phyloP scores from a whole-genome alignment of 2,329 filamentous ascomycete genomes.

The Exophiala alcalophila region DNA sequence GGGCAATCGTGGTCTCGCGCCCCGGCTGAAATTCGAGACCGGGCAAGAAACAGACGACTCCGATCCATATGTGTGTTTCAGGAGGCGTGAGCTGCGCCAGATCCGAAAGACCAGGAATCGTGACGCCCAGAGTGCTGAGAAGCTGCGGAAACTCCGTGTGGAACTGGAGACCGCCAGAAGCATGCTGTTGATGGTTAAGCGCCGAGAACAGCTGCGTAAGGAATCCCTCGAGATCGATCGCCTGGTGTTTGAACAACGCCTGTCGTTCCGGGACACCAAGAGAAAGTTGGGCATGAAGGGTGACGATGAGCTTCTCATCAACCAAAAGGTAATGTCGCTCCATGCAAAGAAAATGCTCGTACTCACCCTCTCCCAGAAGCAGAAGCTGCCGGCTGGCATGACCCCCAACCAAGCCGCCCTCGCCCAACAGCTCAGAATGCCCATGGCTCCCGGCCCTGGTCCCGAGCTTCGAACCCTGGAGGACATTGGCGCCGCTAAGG shows the following conservation, averaged over 20 bases:
- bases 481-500: constrained; percentile 75
- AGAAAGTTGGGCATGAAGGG: constrained; percentile 82
- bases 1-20: constrained; percentile 70
- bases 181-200: constrained; percentile 71
- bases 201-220: constrained; percentile 75
- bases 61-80: constrained; percentile 97
- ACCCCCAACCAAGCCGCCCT: constrained; percentile 59
- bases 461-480: constrained; percentile 74
- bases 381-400: constrained; percentile 62
- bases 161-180: constrained; percentile 87
- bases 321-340: constrained; percentile 65
- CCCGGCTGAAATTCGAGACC: constrained; percentile 77
- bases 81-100: constrained; percentile 87
- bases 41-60: constrained; percentile 91
- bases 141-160: constrained; percentile 83
- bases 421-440: constrained; percentile 64
- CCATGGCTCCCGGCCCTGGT: constrained; percentile 65
- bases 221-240: constrained; percentile 73
- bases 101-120: constrained; percentile 91
- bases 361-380: constrained; percentile 58
- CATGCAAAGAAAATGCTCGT: constrained; percentile 30
- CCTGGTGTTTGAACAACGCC: constrained; percentile 77
- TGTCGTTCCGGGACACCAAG: constrained; percentile 82
- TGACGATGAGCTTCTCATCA: constrained; percentile 91
- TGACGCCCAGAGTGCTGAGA: constrained; percentile 91